phyloP scores from a whole-genome alignment of 2,329 filamentous ascomycete genomes.

The Ophiocordyceps robertsii region DNA sequence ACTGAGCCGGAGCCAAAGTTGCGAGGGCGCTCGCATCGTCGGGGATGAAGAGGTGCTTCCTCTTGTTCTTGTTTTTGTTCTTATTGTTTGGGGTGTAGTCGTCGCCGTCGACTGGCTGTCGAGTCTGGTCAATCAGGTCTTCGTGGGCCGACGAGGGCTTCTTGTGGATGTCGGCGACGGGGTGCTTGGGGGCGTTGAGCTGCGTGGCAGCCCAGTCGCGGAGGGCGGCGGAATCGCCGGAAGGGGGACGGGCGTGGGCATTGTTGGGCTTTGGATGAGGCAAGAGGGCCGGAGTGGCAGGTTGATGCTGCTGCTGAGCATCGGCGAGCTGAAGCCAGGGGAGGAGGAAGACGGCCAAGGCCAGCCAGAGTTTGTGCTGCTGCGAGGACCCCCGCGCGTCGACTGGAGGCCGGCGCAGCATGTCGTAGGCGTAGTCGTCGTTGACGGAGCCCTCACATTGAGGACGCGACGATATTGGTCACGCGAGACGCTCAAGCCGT shows the following conservation, averaged over 20 bases:
- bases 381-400: constrained; percentile 35
- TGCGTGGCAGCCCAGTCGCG: constrained; percentile 17
- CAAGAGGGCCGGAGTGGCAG: background rate
- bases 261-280: background rate
- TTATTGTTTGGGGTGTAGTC: background rate
- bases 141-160: constrained; percentile 4
- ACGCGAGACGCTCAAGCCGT: background rate
- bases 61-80: constrained; percentile 14
- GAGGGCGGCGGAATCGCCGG: constrained; percentile 12
- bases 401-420: constrained; percentile 53
- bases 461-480: background rate
- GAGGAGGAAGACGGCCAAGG: constrained; percentile 44
- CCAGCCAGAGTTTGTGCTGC: constrained; percentile 34
- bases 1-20: constrained; percentile 91
- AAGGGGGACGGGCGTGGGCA: constrained; percentile 6
- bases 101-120: constrained; percentile 6
- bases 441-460: constrained; percentile 6
- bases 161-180: constrained; percentile 13
- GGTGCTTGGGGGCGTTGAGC: background rate
- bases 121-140: constrained; percentile 5
- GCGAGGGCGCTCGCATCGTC: constrained; percentile 87
- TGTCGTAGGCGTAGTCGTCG: constrained; percentile 16
- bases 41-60: constrained; percentile 23
- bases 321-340: constrained; percentile 42
- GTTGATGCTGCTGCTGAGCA: constrained; percentile 49